Base-by-base conservation (phyloP, 345 rosid species). In the Xanthoceras sorbifolium region DNA sequence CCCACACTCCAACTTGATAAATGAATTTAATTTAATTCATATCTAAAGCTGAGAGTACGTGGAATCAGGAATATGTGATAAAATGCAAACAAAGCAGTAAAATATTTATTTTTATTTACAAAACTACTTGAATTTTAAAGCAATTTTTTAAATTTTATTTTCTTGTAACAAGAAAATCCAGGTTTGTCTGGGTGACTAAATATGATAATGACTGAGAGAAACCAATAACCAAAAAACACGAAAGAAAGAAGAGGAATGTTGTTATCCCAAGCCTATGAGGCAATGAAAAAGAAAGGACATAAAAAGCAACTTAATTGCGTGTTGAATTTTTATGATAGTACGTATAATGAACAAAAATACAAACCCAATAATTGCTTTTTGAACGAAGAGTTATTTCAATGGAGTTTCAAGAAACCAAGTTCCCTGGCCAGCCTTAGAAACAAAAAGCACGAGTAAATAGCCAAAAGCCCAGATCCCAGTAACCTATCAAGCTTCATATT, bases 381-480 rank as follows among this genome's bases (percentile, higher is more conserved):
- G 32, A 62, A 11, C 10, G 18, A 28, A 5, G n/a, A 59, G 6
- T n/a, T 44, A 29, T 32, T 63, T 1, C 69, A 80, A 60, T 77
- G 70, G 48, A 69, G 76, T 55, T 76, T 78, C 64, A 84, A 25
- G 1, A 86, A 10, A 28, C 90, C 90, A 72, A 84, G 8, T 44
- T 78, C 79, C 31, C 77, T 81, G 31, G 85, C 83, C 22, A 96
- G 59, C 81, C 92, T 92, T 40, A 89, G 32, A 62, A 80, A 85
- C 72, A 93, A 79, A 59, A 94, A 96, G 78, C 94, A 92, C 6
- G 84, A 85, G 55, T 96, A 96, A 4, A 93, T 89, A 42, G 90
- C 87, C 61, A 93, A 71, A 48, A 96, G 97, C 32, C 97, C 99
- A 80, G 79, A 59, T 0, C 98, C 99, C 40, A 96, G 82, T 18